Percentiles rank a stretch among this genome's conserved stretches.
These are phyloP conservation scores for Gamarada debralockiae DNA, from an alignment of 495 filamentous ascomycete species.

Conservation along the genomic window DNA sequence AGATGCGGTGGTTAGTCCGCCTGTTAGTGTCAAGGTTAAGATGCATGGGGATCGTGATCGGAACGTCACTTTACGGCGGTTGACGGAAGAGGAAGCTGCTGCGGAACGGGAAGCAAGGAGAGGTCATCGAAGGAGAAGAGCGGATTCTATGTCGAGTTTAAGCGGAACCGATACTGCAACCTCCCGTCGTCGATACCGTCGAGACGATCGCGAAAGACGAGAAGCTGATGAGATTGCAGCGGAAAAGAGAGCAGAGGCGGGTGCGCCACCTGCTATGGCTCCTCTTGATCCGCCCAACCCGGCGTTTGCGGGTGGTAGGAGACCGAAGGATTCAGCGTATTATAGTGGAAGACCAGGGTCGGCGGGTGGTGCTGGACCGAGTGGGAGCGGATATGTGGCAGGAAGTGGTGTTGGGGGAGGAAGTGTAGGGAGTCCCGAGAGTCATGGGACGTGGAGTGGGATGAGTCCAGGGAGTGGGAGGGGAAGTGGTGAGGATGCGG, in stretches of 20 bases:
- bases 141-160: constrained; percentile 43
- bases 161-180: constrained; percentile 39
- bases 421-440: constrained; percentile 40
- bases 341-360: constrained; percentile 42
- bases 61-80: constrained; percentile 73
- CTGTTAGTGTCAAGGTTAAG: constrained; percentile 76
- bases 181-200: constrained; percentile 38
- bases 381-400: background rate
- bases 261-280: constrained; percentile 21
- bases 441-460: constrained; percentile 22
- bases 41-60: constrained; percentile 71
- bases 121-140: constrained; percentile 24
- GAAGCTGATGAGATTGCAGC: constrained; percentile 30
- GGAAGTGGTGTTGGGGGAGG: constrained; percentile 9
- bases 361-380: constrained; percentile 12
- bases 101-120: constrained; percentile 40
- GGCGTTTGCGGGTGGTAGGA: constrained; percentile 36
- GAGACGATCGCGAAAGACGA: constrained; percentile 30
- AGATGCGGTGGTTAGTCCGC: constrained; percentile 44
- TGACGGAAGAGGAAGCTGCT: constrained; percentile 70
- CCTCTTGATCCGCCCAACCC: constrained; percentile 44
- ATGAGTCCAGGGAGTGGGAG: constrained; percentile 39
- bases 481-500: constrained; percentile 30
- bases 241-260: constrained; percentile 32
- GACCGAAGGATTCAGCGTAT: constrained; percentile 50